Evolutionary conservation across 2,329 filamentous ascomycete genomes (phyloP), one percentile per base, ranked within the genome.

Genomic region (Cladosporium sp.): DNA sequence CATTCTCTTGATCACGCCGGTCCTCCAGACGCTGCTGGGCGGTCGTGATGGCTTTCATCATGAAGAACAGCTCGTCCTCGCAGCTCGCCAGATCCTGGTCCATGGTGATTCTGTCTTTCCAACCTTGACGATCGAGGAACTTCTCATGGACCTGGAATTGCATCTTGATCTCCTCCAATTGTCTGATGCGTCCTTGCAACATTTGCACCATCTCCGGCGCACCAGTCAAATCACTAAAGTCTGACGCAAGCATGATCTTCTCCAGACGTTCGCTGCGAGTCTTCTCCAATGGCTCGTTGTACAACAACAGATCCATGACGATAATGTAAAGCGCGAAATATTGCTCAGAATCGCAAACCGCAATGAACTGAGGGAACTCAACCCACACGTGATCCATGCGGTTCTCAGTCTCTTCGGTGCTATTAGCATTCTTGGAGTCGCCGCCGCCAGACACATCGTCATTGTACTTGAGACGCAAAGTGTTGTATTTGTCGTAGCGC

Each of bases 301-400:
- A 99, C 67, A 99, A 84, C 45, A 99, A 77, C 36, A 99, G 78
- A 69, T 99, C 93, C 55, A 97, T 77, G 3, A 96, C 92, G 59
- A 99, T 98, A 69, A 98, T 89, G 64, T 98, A 99, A 76, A 98
- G 84, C 4, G 93, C 88, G 66, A 95, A 98, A 71, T 98, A 99
- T 69, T 98, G 92, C 33, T 86, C 83, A 5, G 94, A 98, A 69
- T 98, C 94, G 73, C 94, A 98, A 39, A 96, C 83, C n/a, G 90
- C 92, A 50, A 90, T 82, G 38, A 95, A 84, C 57, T 94, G 88
- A 11, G 93, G 93, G 62, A 99, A 98, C 62, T 97, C 91, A 29
- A 98, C 88, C 83, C 88, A 95, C 12, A 99, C 80, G 64, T 95
- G 92, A 67, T 98, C 93, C 72, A 96, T 92, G n/a, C 90, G 82